phyloP scores from a whole-genome alignment of 371 early-diverging fungal genomes.

The Saksenaea vasiformis region DNA sequence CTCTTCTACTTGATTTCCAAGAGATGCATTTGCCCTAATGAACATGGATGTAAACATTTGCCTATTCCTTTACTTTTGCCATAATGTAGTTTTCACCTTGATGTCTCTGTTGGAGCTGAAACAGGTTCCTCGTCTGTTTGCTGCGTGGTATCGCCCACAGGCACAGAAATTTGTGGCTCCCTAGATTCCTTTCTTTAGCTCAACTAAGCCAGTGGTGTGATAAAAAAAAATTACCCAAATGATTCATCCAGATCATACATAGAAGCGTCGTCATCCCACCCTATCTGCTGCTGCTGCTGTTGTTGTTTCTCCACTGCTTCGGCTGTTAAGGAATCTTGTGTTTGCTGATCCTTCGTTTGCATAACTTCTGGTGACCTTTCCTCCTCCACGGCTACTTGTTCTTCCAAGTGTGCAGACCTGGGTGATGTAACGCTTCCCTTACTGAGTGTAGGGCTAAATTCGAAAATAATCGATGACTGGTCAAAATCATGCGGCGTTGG shows the following conservation, averaged over 20 bases:
- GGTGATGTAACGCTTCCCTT: neutral
- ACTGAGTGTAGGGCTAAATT: neutral
- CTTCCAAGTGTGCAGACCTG: neutral
- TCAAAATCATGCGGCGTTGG: neutral
- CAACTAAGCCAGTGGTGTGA: neutral
- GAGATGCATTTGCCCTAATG: neutral
- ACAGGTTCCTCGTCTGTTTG: neutral
- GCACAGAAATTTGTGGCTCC: neutral
- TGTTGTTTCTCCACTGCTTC: slow-evolving; percentile 35
- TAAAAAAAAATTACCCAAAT: neutral
- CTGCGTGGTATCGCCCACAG: neutral
- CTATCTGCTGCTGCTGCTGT: neutral
- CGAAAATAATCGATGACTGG: neutral
- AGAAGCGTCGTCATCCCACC: neutral
- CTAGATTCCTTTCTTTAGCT: neutral
- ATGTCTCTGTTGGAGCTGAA: neutral
- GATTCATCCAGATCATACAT: neutral
- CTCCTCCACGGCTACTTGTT: neutral
- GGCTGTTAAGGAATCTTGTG: neutral
- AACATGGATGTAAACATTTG: neutral
- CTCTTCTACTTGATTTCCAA: neutral
- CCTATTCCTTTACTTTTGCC: neutral
- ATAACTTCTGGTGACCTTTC: neutral
- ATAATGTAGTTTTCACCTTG: neutral
- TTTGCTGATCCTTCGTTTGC: neutral